Evolutionary conservation across 805 yeast species (phyloP).

Genomic region (Teunomyces barrocoloradensis): DNA sequence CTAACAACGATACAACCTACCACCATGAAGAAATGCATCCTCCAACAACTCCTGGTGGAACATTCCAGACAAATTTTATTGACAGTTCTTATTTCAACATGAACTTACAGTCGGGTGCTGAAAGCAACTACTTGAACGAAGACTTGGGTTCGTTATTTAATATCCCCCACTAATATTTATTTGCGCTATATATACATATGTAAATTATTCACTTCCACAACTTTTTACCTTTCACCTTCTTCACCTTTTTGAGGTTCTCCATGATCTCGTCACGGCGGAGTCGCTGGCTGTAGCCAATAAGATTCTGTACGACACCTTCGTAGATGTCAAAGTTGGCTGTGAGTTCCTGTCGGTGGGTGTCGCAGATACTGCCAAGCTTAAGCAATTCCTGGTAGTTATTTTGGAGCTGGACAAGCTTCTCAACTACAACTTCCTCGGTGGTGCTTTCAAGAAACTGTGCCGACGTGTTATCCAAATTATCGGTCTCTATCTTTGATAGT

Average conservation of each 20-base stretch:
- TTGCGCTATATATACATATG: conserved; percentile 3
- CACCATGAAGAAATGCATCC: conserved; percentile 3
- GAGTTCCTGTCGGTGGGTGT: conserved; percentile 45
- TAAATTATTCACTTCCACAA: conserved; percentile 10
- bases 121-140: conserved; percentile 19
- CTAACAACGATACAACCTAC: conserved; percentile 10
- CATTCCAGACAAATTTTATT: conserved; percentile 35
- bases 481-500: conserved; percentile 32
- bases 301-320: conserved; percentile 83
- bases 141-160: conserved; percentile 30
- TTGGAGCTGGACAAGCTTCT: conserved; percentile 34
- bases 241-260: conserved; percentile 22
- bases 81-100: conserved; percentile 42
- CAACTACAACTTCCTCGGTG: conserved; percentile 12
- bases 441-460: conserved; percentile 21
- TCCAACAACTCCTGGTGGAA: conserved; percentile 25
- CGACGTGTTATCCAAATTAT: conserved; percentile 31
- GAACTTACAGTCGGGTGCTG: conserved; percentile 39
- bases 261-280: conserved; percentile 51
- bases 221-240: conserved; percentile 7
- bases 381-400: conserved; percentile 25
- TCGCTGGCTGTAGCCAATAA: conserved; percentile 88
- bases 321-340: conserved; percentile 69
- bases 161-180: conserved; percentile 13
- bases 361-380: conserved; percentile 47